phyloP scores from a whole-genome alignment of 306 rosid genomes.

The Trichosanthes truncata region DNA sequence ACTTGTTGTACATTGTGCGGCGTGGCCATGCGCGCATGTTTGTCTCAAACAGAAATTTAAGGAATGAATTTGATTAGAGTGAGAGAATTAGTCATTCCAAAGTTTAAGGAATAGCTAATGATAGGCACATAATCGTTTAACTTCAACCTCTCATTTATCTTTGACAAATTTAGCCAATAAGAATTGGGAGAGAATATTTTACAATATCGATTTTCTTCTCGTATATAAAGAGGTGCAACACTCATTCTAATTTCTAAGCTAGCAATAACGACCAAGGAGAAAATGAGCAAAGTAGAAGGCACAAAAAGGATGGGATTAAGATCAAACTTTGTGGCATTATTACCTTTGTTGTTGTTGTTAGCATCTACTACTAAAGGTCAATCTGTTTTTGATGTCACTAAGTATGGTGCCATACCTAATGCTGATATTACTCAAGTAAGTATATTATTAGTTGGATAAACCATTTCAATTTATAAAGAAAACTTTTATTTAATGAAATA shows the following conservation, averaged over 20 bases:
- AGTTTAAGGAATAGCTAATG: not conserved
- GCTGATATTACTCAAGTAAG: constrained; percentile 13
- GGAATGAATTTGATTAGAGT: not conserved
- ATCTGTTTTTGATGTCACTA: constrained; percentile 6
- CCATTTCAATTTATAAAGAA: not conserved
- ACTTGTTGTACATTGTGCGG: not conserved
- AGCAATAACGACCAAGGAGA: not conserved
- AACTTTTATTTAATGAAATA: not conserved
- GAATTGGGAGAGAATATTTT: not conserved
- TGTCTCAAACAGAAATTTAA: not conserved
- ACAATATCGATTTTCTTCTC: not conserved
- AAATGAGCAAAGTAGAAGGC: not conserved
- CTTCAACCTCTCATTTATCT: not conserved
- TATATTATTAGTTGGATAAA: not conserved
- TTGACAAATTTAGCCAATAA: not conserved
- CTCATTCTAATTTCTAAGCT: not conserved
- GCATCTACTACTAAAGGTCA: not conserved
- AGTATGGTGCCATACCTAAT: constrained; percentile 13
- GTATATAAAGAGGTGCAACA: not conserved
- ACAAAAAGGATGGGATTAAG: not conserved
- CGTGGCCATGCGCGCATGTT: not conserved
- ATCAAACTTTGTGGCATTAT: not conserved
- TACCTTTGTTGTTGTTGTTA: not conserved
- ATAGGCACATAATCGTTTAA: not conserved
- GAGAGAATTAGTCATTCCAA: not conserved